Percentiles rank a stretch among this genome's conserved stretches.
Evolutionary conservation across 441 rosid species (phyloP).

Genomic region (Omphalea diandra): DNA sequence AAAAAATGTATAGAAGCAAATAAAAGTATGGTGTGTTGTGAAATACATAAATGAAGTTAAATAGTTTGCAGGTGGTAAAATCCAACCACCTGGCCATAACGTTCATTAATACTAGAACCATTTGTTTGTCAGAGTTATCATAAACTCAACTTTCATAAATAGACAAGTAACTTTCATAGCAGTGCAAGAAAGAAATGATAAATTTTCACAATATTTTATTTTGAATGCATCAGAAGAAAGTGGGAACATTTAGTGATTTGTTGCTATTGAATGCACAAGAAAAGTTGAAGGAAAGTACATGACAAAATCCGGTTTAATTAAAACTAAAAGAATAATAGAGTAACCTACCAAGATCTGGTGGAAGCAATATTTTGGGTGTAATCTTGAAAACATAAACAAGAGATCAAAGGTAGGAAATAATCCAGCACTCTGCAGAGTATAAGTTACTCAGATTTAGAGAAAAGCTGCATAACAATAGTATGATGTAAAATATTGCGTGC

Average conservation of each 20-base stretch:
- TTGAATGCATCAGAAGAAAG: neutral
- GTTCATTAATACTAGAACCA: neutral
- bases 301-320: neutral
- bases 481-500: constrained; percentile 13
- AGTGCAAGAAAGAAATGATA: neutral
- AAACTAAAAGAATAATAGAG: constrained; percentile 1
- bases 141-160: too few relatives aligned
- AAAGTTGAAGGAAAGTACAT: neutral
- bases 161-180: too few relatives aligned
- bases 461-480: constrained; percentile 4
- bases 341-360: constrained; percentile 63
- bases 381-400: constrained; percentile 65
- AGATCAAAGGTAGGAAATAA: constrained; percentile 83
- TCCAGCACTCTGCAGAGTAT: constrained; percentile 69
- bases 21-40: too few relatives aligned
- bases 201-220: too few relatives aligned
- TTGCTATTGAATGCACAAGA: neutral
- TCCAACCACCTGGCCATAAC: neutral
- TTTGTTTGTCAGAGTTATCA: neutral
- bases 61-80: too few relatives aligned
- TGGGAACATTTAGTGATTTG: too few relatives aligned
- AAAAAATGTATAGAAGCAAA: too few relatives aligned
- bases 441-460: constrained; percentile 30
- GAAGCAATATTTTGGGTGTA: constrained; percentile 57
- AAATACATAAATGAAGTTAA: too few relatives aligned